These are phyloP conservation scores for Massariosphaeria phaeospora DNA, from an alignment of 495 filamentous ascomycete species.

Conservation along the genomic window DNA sequence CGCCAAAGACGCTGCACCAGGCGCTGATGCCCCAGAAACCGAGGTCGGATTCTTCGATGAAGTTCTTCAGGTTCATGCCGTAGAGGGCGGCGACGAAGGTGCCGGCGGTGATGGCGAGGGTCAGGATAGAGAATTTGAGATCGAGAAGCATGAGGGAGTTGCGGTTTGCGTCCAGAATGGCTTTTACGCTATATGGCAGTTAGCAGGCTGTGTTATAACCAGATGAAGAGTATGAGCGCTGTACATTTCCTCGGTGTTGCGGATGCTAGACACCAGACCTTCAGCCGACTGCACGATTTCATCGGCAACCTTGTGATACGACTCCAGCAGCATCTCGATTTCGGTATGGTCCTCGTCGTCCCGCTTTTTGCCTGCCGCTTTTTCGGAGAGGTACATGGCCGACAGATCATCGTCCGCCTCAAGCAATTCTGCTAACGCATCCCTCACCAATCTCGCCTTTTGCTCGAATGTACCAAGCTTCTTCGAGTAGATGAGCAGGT, in stretches of 20 bases:
- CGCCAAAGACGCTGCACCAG: slow-evolving; percentile 65
- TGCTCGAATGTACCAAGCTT: slow-evolving; percentile 95
- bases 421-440: slow-evolving; percentile 92
- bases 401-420: slow-evolving; percentile 96
- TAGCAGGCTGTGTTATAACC: no score
- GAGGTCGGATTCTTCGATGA: slow-evolving; percentile 91
- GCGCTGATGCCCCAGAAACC: slow-evolving; percentile 74
- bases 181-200: slow-evolving; percentile 71
- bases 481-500: slow-evolving; percentile 89
- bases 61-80: slow-evolving; percentile 99
- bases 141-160: slow-evolving; percentile 98
- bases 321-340: slow-evolving; percentile 93
- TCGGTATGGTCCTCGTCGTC: slow-evolving; percentile 90
- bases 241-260: slow-evolving; percentile 98
- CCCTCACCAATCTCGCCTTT: slow-evolving; percentile 87
- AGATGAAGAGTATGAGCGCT: slow-evolving; percentile 26
- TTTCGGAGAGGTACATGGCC: slow-evolving; percentile 90
- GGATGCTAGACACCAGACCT: slow-evolving; percentile 89
- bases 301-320: slow-evolving; percentile 95
- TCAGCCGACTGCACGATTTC: slow-evolving; percentile 94
- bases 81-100: slow-evolving; percentile 95
- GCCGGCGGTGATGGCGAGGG: slow-evolving; percentile 82
- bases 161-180: slow-evolving; percentile 95
- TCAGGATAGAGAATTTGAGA: slow-evolving; percentile 92
- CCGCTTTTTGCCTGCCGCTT: slow-evolving; percentile 65